A percentile compares a stretch with the other conserved stretches of the same genome.
phyloP scores from a whole-genome alignment of 2,329 filamentous ascomycete genomes.

The Dactylellina haptotyla region DNA sequence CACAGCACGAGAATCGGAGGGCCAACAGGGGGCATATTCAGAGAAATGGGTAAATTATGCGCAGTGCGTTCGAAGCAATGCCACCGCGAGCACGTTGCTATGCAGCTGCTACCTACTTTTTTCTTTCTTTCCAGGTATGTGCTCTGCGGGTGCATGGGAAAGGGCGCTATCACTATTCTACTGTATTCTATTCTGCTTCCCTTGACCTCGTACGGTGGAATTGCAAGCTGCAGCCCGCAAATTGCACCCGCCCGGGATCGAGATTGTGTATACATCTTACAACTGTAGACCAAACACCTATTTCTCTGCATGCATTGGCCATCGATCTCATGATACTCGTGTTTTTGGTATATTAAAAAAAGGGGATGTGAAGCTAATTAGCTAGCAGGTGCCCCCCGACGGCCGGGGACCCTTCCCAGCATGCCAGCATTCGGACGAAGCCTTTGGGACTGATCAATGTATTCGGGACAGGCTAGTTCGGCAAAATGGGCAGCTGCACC shows the following conservation, averaged over 20 bases:
- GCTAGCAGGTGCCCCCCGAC: background rate
- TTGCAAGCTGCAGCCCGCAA: background rate
- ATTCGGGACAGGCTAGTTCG: constrained; percentile 39
- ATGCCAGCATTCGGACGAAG: background rate
- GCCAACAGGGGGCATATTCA: background rate
- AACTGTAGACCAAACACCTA: too few relatives aligned
- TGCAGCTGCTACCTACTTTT: background rate
- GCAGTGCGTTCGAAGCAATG: background rate
- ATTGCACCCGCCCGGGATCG: background rate
- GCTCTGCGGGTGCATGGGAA: background rate
- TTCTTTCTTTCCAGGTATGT: background rate
- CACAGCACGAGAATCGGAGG: background rate
- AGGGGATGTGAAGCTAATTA: too few relatives aligned
- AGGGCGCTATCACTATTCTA: too few relatives aligned
- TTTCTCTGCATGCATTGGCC: background rate
- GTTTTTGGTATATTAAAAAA: constrained; percentile 21
- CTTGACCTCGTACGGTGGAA: background rate
- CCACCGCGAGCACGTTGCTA: background rate
- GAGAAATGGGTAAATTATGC: constrained; percentile 24
- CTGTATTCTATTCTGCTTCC: too few relatives aligned
- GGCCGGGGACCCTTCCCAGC: background rate
- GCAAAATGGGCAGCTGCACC: constrained; percentile 50
- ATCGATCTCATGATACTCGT: background rate
- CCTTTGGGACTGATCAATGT: background rate
- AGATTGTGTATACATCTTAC: too few relatives aligned